These are phyloP conservation scores for Penicillium tannophilum DNA, from an alignment of 495 filamentous ascomycete genomes.

Conservation along the genomic window DNA sequence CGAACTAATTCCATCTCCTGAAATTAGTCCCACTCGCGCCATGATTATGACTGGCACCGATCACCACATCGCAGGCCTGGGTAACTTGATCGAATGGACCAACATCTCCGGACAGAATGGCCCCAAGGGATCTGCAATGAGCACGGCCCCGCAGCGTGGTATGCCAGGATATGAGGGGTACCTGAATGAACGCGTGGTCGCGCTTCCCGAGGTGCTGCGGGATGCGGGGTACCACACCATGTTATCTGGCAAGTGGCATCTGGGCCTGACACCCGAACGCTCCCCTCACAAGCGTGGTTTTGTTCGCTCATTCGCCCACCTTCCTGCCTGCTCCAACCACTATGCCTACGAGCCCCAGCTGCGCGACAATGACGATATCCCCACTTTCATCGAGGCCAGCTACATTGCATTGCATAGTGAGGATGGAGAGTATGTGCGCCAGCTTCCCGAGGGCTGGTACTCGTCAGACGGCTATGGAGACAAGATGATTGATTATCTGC, in stretches of 20 bases:
- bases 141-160: conserved; percentile 47
- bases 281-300: conserved; percentile 48
- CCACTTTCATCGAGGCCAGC: conserved; percentile 53
- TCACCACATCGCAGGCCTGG: conserved; percentile 49
- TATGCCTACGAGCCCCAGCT: conserved; percentile 62
- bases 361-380: conserved; percentile 44
- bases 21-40: conserved; percentile 54
- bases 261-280: conserved; percentile 48
- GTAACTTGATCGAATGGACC: conserved; percentile 53
- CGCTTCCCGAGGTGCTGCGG: conserved; percentile 61
- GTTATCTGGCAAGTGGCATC: conserved; percentile 64
- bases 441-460: conserved; percentile 59
- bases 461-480: conserved; percentile 57
- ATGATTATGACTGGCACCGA: conserved; percentile 59
- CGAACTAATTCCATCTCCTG: not conserved
- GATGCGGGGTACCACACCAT: conserved; percentile 65
- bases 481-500: conserved; percentile 54
- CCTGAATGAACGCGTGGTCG: conserved; percentile 62
- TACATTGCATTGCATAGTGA: conserved; percentile 61
- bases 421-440: conserved; percentile 56
- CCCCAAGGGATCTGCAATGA: conserved; percentile 45
- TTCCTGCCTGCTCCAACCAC: conserved; percentile 63
- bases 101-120: conserved; percentile 50
- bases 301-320: conserved; percentile 49
- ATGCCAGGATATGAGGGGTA: conserved; percentile 70